phyloP scores from a whole-genome alignment of 140 eudicot species.

The Cichorium intybus region DNA sequence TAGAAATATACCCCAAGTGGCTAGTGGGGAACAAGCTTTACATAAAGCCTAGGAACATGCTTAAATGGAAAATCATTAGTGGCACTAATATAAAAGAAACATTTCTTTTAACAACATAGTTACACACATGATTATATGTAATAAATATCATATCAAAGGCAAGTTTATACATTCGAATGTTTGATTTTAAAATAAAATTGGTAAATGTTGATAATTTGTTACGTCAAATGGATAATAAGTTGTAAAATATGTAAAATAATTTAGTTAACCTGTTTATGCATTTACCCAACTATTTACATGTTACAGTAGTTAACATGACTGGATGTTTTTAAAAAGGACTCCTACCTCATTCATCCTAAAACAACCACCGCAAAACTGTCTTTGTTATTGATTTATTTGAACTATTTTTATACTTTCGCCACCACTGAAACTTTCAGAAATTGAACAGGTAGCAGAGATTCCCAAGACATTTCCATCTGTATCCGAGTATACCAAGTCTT shows the following conservation, averaged over 20 bases:
- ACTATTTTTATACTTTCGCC: not conserved
- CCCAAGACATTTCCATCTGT: slow-evolving; percentile 35
- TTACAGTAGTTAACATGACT: not conserved
- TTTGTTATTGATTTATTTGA: not conserved
- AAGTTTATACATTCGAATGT: not conserved
- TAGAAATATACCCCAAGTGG: too few relatives aligned
- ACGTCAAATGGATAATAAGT: too few relatives aligned
- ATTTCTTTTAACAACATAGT: too few relatives aligned
- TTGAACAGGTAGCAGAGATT: slow-evolving; percentile 29
- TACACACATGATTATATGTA: too few relatives aligned
- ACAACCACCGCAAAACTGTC: not conserved
- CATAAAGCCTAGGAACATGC: too few relatives aligned
- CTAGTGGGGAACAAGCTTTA: too few relatives aligned
- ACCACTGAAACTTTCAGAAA: not conserved
- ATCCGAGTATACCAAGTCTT: slow-evolving; percentile 20
- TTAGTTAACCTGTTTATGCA: too few relatives aligned
- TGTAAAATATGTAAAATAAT: too few relatives aligned
- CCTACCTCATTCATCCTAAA: not conserved
- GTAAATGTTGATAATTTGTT: not conserved
- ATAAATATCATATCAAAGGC: not conserved
- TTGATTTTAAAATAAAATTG: not conserved
- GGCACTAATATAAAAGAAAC: too few relatives aligned
- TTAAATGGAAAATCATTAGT: too few relatives aligned
- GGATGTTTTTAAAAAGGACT: not conserved
- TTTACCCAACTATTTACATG: too few relatives aligned